These are phyloP conservation scores for Clavispora fructus DNA, from an alignment of 805 yeast species.

Conservation along the genomic window DNA sequence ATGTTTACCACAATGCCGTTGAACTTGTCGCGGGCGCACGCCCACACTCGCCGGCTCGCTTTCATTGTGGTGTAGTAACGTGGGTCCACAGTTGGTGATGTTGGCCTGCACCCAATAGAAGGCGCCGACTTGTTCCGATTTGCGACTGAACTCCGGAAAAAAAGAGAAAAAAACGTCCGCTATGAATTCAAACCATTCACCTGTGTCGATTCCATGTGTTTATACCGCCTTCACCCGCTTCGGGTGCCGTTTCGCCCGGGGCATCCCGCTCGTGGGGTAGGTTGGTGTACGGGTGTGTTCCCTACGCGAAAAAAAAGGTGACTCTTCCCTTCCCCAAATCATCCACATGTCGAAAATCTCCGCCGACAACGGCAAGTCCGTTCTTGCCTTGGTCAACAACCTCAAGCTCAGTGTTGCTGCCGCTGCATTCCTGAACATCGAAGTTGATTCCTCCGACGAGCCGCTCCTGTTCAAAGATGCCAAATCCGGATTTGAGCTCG, in stretches of 20 bases:
- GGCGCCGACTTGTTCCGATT: not conserved
- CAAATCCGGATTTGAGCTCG: conserved; percentile 40
- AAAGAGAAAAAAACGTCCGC: too few species aligned
- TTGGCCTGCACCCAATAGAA: not conserved
- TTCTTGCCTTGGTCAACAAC: conserved; percentile 20
- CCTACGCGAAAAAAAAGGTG: not conserved
- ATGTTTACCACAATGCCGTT: conserved; percentile 5
- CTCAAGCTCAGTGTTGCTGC: conserved; percentile 22
- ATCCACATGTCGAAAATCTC: conserved; percentile 2
- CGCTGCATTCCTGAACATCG: conserved; percentile 8
- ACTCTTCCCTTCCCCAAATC: not conserved
- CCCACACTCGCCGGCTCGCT: not conserved
- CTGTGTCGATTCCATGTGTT: too few species aligned
- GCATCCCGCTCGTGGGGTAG: not conserved
- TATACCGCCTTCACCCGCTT: not conserved
- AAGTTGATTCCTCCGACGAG: conserved; percentile 20
- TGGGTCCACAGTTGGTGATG: not conserved
- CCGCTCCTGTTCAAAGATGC: conserved; percentile 29
- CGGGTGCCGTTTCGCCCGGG: not conserved
- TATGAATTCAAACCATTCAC: too few species aligned
- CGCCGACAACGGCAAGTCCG: conserved; percentile 14
- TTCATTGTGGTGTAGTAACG: not conserved
- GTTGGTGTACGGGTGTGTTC: conserved; percentile 8
- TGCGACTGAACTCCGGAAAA: not conserved
- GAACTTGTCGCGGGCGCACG: conserved; percentile 6